Conservation (phyloP, 2,329 filamentous ascomycete species). For the Pseudogymnoascus sp. region DNA sequence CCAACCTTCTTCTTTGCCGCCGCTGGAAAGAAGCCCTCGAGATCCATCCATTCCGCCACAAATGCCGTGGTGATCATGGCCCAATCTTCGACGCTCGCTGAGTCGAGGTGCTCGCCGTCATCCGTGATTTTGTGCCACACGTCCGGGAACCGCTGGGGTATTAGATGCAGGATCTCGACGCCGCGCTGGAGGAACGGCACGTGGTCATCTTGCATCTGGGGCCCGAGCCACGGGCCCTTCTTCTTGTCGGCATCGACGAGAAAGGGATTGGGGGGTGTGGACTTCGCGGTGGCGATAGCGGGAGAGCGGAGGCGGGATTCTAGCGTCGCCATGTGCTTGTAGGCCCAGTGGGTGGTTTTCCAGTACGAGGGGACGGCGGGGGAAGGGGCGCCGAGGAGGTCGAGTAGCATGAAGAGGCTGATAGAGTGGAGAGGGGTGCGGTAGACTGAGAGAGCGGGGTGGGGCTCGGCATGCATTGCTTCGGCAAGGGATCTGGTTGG, state of each 20-base stretch:
- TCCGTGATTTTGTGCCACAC: slow-evolving; percentile 87
- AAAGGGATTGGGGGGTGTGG: slow-evolving; percentile 46
- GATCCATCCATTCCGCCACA: slow-evolving; percentile 83
- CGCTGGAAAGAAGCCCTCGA: slow-evolving; percentile 36
- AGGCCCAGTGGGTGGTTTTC: slow-evolving; percentile 87
- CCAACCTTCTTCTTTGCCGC: background rate
- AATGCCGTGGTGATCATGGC: slow-evolving; percentile 76
- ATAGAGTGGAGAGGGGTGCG: slow-evolving; percentile 70
- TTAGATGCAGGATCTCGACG: slow-evolving; percentile 83
- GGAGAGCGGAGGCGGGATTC: slow-evolving; percentile 67
- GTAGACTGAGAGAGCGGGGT: slow-evolving; percentile 68
- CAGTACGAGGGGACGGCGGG: slow-evolving; percentile 81
- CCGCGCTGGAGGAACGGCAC: slow-evolving; percentile 81
- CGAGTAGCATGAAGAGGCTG: slow-evolving; percentile 82
- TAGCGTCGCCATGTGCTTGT: slow-evolving; percentile 64
- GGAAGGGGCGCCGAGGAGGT: slow-evolving; percentile 66
- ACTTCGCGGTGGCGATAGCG: slow-evolving; percentile 55
- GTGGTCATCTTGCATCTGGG: slow-evolving; percentile 76
- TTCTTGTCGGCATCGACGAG: slow-evolving; percentile 56
- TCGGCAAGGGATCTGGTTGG: slow-evolving; percentile 61
- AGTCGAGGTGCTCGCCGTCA: slow-evolving; percentile 76
- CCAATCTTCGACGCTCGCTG: slow-evolving; percentile 79
- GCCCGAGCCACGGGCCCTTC: slow-evolving; percentile 41
- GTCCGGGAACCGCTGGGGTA: slow-evolving; percentile 70
- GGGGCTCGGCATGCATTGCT: slow-evolving; percentile 64